Conservation (phyloP, 345 rosid species). For the Hibiscus tridactylites region DNA sequence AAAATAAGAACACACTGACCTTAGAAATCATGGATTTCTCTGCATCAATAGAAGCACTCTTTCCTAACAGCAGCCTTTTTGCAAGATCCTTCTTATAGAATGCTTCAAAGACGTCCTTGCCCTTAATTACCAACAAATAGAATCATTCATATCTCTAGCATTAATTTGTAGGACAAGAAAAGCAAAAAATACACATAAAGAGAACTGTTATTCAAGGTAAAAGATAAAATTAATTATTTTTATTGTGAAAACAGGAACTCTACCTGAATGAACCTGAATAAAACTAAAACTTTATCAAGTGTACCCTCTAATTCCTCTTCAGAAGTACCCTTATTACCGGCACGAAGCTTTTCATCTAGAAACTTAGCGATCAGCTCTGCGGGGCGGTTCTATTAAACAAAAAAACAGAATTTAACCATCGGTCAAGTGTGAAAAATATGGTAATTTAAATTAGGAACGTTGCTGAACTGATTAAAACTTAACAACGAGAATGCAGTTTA, state of each 20-base stretch:
- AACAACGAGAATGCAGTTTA: background rate
- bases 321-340: conserved; percentile 98
- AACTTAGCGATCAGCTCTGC: conserved; percentile 97
- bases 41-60: conserved; percentile 98
- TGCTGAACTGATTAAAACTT: background rate
- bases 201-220: background rate
- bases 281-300: conserved; percentile 92
- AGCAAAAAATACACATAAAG: background rate
- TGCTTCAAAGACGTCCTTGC: conserved; percentile 97
- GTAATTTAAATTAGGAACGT: background rate
- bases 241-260: background rate
- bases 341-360: conserved; percentile 96
- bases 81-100: conserved; percentile 99
- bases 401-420: conserved; percentile 14
- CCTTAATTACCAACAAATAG: conserved; percentile 37
- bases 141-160: conserved; percentile 5
- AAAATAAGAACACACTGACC: conserved; percentile 30
- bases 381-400: conserved; percentile 69
- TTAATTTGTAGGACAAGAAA: conserved; percentile 8
- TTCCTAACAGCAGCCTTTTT: conserved; percentile 81
- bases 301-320: conserved; percentile 98
- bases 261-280: conserved; percentile 98
- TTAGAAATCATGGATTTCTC: conserved; percentile 99
- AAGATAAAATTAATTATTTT: conserved; percentile 8
- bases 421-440: background rate